These are phyloP conservation scores for Clarireedia paspali DNA, from an alignment of 2,329 filamentous ascomycete species.

Conservation along the genomic window DNA sequence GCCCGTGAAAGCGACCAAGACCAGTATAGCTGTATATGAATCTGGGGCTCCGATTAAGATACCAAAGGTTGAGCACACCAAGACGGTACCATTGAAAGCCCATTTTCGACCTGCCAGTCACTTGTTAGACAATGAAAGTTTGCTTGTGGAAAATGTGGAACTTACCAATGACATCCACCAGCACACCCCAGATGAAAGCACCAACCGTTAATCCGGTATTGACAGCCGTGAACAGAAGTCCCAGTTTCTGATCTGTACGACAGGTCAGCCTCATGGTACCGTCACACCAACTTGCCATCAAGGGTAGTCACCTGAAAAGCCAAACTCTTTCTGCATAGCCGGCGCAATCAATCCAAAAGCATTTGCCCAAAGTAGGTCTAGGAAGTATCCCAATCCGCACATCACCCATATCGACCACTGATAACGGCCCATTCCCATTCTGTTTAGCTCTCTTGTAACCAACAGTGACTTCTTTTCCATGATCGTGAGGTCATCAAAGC, in stretches of 20 bases:
- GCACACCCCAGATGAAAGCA: slow-evolving; percentile 19
- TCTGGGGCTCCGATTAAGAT: slow-evolving; percentile 15
- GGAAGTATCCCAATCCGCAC: slow-evolving; percentile 25
- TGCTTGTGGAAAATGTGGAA: neutral
- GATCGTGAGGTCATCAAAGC: slow-evolving; percentile 1
- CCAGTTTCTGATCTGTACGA: slow-evolving; percentile 11
- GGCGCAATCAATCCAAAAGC: slow-evolving; percentile 21
- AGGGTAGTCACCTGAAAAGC: slow-evolving; percentile 12
- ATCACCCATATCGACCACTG: slow-evolving; percentile 25
- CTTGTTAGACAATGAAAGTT: neutral
- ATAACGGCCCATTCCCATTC: slow-evolving; percentile 22
- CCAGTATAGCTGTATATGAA: slow-evolving; percentile 15
- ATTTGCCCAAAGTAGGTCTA: slow-evolving; percentile 24
- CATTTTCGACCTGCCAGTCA: slow-evolving; percentile 15
- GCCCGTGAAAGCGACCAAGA: slow-evolving; percentile 15
- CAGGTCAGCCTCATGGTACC: neutral
- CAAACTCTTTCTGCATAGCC: slow-evolving; percentile 17
- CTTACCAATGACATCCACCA: slow-evolving; percentile 22
- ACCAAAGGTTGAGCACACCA: slow-evolving; percentile 18
- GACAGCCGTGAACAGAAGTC: slow-evolving; percentile 17
- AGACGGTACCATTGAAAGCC: slow-evolving; percentile 22
- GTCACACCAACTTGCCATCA: neutral
- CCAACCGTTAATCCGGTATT: slow-evolving; percentile 18
- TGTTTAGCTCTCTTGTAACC: slow-evolving; percentile 16
- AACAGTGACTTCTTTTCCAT: slow-evolving; percentile 15